Evolutionary conservation across 2,329 filamentous ascomycete genomes (phyloP), one percentile per base, ranked within the genome.

Genomic region (Clonostachys rhizophaga): DNA sequence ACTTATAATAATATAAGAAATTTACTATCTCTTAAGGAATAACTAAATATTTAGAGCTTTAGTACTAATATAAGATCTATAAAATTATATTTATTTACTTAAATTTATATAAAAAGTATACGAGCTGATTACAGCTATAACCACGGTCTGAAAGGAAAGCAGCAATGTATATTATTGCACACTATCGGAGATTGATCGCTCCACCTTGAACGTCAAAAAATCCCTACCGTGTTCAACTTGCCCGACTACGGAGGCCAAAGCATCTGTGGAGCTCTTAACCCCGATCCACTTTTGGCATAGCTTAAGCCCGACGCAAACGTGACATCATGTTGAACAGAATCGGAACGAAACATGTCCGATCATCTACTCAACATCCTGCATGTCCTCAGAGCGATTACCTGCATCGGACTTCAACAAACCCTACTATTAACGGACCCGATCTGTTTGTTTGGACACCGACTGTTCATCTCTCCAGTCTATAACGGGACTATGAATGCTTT

Each of bases 261-360:
- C 16, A 16, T 16, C 16, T 45, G 18, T 43, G 43, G 14, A 40
- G 44, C 39, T 48, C 16, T 7, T 39, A 47, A 47, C 43, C 44
- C 40, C 45, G 37, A 45, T 45, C 45, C n/a, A 45, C 17, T 18
- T 47, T 17, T 40, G 45, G 47, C 17, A 48, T 45, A 47, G 41
- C 45, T 5, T 47, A 44, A 33, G 40, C 8, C 24, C 6, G 42
- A 40, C 24, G 39, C 34, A 43, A 35, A 42, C 37, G 17, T 16
- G 35, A 41, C 14, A 33, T 49, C 40, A 16, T 45, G 37, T 45
- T 45, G 37, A 35, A 10, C 34, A 36, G 14, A 37, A 17, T 16
- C 17, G 14, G 40, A 37, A 45, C 18, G 40, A 16, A 36, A 37
- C 6, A 37, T 44, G 34, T 16, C 16, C 16, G 16, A 16, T 16